phyloP scores from a whole-genome alignment of 176 grass and related monocot genomes.

The Aegilops tauschii region DNA sequence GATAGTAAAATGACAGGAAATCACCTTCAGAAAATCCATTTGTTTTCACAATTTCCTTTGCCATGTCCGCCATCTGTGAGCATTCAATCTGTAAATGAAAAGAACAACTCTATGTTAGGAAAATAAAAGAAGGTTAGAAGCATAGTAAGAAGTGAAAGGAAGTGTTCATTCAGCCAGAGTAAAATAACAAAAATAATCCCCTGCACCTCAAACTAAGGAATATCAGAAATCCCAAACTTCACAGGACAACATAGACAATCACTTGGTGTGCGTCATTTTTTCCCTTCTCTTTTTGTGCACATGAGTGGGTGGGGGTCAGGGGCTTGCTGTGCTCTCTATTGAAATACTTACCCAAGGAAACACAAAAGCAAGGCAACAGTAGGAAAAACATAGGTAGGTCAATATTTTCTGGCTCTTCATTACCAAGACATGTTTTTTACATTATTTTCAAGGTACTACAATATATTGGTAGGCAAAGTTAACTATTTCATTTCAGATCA shows the following conservation, averaged over 20 bases:
- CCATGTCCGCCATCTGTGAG: conserved; percentile 97
- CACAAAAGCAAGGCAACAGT: background rate
- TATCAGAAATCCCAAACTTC: background rate
- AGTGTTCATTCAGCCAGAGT: background rate
- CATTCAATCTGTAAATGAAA: conserved; percentile 76
- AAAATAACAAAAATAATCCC: background rate
- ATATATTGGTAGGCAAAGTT: background rate
- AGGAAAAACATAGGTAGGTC: background rate
- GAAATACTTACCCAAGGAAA: background rate
- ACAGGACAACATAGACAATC: background rate
- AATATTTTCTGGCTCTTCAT: background rate
- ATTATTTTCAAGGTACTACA: background rate
- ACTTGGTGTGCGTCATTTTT: background rate
- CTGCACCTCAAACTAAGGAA: background rate
- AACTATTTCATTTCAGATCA: background rate
- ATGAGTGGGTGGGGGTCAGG: too few species aligned
- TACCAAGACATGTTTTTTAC: background rate
- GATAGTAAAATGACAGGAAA: conserved; percentile 1
- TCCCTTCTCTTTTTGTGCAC: background rate
- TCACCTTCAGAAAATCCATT: conserved; percentile 89
- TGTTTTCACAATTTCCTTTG: conserved; percentile 81
- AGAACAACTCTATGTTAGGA: conserved; percentile 7
- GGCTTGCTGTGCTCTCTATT: background rate
- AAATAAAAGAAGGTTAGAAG: background rate
- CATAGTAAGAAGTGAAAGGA: background rate